phyloP scores from a whole-genome alignment of 2,329 filamentous ascomycete species.

The Diaporthe sp. region DNA sequence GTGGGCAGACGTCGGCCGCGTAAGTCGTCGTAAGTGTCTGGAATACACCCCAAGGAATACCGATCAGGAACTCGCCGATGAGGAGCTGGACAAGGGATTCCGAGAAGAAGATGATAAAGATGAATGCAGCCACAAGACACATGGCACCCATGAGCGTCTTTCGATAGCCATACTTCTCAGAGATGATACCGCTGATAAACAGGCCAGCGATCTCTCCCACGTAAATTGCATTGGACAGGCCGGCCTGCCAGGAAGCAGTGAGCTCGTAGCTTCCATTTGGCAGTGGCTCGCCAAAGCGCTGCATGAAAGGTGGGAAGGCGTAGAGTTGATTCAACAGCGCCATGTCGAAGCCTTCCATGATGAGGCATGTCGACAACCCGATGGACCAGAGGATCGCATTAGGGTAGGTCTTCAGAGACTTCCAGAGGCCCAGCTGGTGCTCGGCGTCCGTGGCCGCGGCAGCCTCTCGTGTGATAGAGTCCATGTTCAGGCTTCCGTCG shows the following conservation, averaged over 20 bases:
- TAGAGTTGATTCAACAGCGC: conserved; percentile 65
- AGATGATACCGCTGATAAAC: conserved; percentile 65
- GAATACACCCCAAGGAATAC: conserved; percentile 66
- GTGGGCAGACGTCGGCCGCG: conserved; percentile 66
- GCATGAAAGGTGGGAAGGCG: conserved; percentile 60
- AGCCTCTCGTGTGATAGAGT: conserved; percentile 15
- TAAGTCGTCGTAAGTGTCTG: conserved; percentile 67
- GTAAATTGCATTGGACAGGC: conserved; percentile 65
- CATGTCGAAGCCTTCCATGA: conserved; percentile 68
- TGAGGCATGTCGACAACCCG: conserved; percentile 60
- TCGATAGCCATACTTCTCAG: conserved; percentile 66
- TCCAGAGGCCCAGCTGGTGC: conserved; percentile 57
- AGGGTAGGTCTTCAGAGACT: conserved; percentile 59
- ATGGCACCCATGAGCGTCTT: conserved; percentile 64
- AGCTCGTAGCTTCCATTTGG: conserved; percentile 46
- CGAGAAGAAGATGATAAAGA: conserved; percentile 69
- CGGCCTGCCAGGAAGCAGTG: conserved; percentile 69
- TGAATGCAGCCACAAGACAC: conserved; percentile 58
- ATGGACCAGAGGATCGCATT: conserved; percentile 64
- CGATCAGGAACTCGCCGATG: conserved; percentile 61
- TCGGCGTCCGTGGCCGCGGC: conserved; percentile 48
- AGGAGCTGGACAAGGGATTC: conserved; percentile 61
- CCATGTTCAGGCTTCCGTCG: conserved; percentile 14
- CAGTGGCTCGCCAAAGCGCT: conserved; percentile 58
- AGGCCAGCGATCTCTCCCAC: conserved; percentile 70